A percentile compares a stretch with the other conserved stretches of the same genome.
phyloP scores from a whole-genome alignment of 2,329 filamentous ascomycete species.

The Fusarium foetens region DNA sequence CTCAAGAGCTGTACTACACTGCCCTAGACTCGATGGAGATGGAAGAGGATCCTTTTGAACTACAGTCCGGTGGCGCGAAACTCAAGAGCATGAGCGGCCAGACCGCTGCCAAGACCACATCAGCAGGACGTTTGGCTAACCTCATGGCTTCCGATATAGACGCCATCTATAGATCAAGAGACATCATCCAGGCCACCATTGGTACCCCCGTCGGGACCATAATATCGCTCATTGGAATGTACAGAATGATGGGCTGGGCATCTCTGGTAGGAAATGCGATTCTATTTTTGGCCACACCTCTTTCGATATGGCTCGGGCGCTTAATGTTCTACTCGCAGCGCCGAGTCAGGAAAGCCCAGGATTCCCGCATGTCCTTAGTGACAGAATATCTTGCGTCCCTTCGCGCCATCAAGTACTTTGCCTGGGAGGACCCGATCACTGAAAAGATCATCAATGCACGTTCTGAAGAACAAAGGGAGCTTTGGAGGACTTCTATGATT shows the following conservation, averaged over 20 bases:
- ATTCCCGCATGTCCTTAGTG: constrained; percentile 66
- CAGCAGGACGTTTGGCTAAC: constrained; percentile 63
- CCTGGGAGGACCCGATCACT: constrained; percentile 66
- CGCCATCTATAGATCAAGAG: constrained; percentile 62
- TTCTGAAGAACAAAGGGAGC: constrained; percentile 61
- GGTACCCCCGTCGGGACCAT: constrained; percentile 60
- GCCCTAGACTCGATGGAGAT: constrained; percentile 66
- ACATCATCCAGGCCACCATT: constrained; percentile 59
- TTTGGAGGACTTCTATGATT: constrained; percentile 64
- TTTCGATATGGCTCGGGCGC: constrained; percentile 61
- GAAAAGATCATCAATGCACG: constrained; percentile 62
- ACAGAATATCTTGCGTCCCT: constrained; percentile 68
- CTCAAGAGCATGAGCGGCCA: constrained; percentile 45
- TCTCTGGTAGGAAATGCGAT: constrained; percentile 63
- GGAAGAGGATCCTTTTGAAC: constrained; percentile 62
- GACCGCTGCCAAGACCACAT: constrained; percentile 50
- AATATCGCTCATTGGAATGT: constrained; percentile 62
- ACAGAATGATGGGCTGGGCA: constrained; percentile 65
- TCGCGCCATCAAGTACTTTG: constrained; percentile 69
- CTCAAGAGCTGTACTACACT: constrained; percentile 67
- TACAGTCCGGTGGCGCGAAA: constrained; percentile 38
- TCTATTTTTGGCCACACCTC: constrained; percentile 59
- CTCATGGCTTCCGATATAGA: constrained; percentile 70
- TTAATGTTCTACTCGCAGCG: constrained; percentile 62
- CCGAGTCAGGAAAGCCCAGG: constrained; percentile 65